These are phyloP conservation scores for Microthlaspi erraticum DNA, from an alignment of 345 rosid genomes.

Conservation along the genomic window DNA sequence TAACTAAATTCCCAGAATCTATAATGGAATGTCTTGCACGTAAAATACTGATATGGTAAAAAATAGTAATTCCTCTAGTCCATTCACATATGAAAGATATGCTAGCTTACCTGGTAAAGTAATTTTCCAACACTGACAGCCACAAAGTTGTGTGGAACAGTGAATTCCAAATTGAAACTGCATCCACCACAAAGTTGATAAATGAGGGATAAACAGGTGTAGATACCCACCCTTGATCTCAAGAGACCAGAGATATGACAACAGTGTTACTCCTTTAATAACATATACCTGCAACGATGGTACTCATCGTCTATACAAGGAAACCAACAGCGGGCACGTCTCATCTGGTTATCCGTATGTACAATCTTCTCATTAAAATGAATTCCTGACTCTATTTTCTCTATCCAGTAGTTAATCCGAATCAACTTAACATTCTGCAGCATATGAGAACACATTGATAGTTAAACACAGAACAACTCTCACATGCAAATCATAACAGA, in stretches of 20 bases:
- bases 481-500: slow-evolving; percentile 15
- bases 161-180: slow-evolving; percentile 95
- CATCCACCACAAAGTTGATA: slow-evolving; percentile 32
- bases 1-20: slow-evolving; percentile 13
- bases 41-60: neutral
- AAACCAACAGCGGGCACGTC: slow-evolving; percentile 98
- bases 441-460: slow-evolving; percentile 32
- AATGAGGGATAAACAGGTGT: neutral
- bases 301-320: slow-evolving; percentile 84
- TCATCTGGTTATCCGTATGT: slow-evolving; percentile 85
- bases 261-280: slow-evolving; percentile 8
- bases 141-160: slow-evolving; percentile 85
- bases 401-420: slow-evolving; percentile 86
- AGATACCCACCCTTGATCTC: slow-evolving; percentile 16
- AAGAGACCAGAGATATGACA: slow-evolving; percentile 20
- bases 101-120: slow-evolving; percentile 74
- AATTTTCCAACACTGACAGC: slow-evolving; percentile 93
- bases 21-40: neutral
- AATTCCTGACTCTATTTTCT: slow-evolving; percentile 89
- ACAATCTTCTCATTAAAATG: slow-evolving; percentile 77
- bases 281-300: slow-evolving; percentile 80
- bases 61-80: slow-evolving; percentile 18
- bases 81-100: slow-evolving; percentile 30
- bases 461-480: slow-evolving; percentile 7
- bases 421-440: slow-evolving; percentile 96